Percentiles rank a stretch among this genome's conserved stretches.
These are phyloP conservation scores for Cystoisospora suis DNA, from an alignment of 169 alveolate genomes.

Conservation along the genomic window DNA sequence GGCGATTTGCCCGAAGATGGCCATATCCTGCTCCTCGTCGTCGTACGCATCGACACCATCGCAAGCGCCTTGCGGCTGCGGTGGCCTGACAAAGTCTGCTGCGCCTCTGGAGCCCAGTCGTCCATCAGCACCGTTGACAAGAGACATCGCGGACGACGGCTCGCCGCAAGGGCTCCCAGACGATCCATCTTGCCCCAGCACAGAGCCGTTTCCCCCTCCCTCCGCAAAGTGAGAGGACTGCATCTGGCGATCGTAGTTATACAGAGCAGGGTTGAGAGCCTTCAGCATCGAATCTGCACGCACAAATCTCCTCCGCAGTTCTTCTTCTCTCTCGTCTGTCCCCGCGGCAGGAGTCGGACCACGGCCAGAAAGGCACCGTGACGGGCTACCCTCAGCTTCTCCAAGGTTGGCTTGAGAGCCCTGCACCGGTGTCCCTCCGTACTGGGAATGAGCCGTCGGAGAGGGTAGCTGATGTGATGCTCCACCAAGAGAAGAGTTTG, in stretches of 20 bases:
- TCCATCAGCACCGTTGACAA: neutral
- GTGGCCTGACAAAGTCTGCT: no score
- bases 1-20: neutral
- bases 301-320: neutral
- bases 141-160: neutral
- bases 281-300: neutral
- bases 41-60: no score
- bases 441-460: neutral
- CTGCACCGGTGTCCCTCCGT: neutral
- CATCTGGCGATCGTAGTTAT: constrained; percentile 17
- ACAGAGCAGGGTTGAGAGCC: constrained; percentile 1
- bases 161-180: no score
- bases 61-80: no score
- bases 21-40: constrained; percentile 1
- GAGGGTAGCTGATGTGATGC: neutral
- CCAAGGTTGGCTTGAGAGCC: neutral
- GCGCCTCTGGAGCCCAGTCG: neutral
- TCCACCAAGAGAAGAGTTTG: no score
- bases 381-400: neutral
- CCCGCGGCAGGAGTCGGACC: neutral
- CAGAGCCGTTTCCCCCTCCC: no score
- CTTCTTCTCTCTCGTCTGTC: neutral
- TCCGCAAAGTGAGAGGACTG: no score
- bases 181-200: no score
- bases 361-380: neutral